phyloP scores from a whole-genome alignment of 176 grass and related monocot genomes.

The Juncus effusus region DNA sequence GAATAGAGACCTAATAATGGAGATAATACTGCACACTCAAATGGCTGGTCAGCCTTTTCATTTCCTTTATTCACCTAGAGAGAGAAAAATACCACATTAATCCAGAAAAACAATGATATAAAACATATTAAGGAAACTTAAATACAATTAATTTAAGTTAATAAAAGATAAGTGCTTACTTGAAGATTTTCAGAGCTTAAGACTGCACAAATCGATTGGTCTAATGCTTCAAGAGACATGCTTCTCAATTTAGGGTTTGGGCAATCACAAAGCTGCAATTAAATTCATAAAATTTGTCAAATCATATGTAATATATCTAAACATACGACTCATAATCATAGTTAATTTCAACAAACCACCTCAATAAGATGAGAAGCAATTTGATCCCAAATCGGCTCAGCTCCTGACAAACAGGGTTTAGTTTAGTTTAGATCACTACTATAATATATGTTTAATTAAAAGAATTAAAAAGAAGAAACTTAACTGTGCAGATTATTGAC shows the following conservation, averaged over 20 bases:
- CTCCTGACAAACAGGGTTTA: constrained; percentile 45
- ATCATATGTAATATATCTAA: neutral
- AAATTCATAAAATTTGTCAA: constrained; percentile 12
- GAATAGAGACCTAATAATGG: constrained; percentile 77
- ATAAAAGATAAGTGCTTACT: constrained; percentile 22
- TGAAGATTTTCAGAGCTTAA: constrained; percentile 86
- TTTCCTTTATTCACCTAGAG: constrained; percentile 57
- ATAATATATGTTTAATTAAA: constrained; percentile 1
- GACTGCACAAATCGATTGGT: constrained; percentile 93
- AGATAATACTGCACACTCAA: constrained; percentile 90
- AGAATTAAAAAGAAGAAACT: constrained; percentile 13
- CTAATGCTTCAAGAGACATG: constrained; percentile 87
- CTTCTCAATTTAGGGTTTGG: constrained; percentile 70
- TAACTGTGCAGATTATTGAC: constrained; percentile 87
- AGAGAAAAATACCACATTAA: constrained; percentile 35
- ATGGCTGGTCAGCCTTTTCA: constrained; percentile 50
- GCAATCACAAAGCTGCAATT: constrained; percentile 75
- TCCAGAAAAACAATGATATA: constrained; percentile 2
- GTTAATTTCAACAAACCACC: constrained; percentile 41
- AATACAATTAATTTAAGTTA: neutral
- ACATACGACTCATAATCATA: neutral
- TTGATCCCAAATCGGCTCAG: constrained; percentile 91
- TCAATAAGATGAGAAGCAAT: constrained; percentile 86
- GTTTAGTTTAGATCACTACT: neutral
- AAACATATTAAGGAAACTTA: constrained; percentile 6